Evolutionary conservation across 2,329 filamentous ascomycete species (phyloP).

Genomic region (Phyllachora maydis): DNA sequence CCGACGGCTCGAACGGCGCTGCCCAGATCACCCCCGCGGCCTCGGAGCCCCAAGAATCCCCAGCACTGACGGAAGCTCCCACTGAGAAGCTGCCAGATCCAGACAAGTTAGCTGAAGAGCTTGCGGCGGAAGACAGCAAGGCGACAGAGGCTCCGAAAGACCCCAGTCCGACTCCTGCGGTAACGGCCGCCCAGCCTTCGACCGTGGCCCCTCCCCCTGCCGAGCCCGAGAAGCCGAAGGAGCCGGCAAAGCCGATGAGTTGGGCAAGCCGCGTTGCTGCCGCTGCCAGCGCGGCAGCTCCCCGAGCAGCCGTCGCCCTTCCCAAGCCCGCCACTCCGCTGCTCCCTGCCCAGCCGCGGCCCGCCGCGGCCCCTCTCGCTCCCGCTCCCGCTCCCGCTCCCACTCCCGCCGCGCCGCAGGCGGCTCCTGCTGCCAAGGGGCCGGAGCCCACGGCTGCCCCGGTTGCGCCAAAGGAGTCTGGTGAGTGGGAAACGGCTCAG

Average conservation of each 20-base stretch:
- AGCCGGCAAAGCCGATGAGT: conserved; percentile 39
- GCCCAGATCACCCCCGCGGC: conserved; percentile 20
- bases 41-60: no score
- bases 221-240: conserved; percentile 23
- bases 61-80: conserved; percentile 9
- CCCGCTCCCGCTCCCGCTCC: conserved; percentile 10
- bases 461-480: conserved; percentile 29
- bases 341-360: conserved; percentile 14
- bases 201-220: conserved; percentile 20
- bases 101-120: conserved; percentile 28
- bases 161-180: conserved; percentile 30
- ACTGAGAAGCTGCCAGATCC: conserved; percentile 16
- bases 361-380: conserved; percentile 24
- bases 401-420: conserved; percentile 16
- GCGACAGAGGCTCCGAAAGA: conserved; percentile 48
- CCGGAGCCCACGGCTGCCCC: no score
- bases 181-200: conserved; percentile 18
- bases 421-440: conserved; percentile 21
- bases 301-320: conserved; percentile 27
- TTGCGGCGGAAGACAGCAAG: conserved; percentile 32
- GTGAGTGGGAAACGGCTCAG: conserved; percentile 81
- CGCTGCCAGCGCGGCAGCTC: conserved; percentile 29
- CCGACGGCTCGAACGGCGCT: conserved; percentile 12
- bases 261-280: conserved; percentile 55
- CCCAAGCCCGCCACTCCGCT: conserved; percentile 33